Base-by-base conservation (phyloP, 2,329 filamentous ascomycete species). In the Ophiocordyceps camponoti-saundersi region DNA sequence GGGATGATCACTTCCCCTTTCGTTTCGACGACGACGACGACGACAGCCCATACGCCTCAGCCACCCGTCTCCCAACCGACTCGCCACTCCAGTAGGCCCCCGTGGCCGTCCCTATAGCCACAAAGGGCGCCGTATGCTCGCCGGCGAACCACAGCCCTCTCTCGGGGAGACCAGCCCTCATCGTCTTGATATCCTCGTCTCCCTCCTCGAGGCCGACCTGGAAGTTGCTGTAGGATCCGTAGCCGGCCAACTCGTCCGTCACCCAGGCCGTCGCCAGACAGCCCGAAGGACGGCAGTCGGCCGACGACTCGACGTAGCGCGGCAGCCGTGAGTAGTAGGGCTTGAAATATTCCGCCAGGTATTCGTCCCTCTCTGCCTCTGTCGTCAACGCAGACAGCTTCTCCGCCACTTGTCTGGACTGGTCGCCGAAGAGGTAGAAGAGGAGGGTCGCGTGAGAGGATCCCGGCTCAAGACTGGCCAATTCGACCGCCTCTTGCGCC, bases 31-130 rank as follows among this genome's bases (percentile, higher is more conserved):
- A n/a, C 16, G 16, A 1, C 36, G 18, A 20, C 18, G 44, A 34
- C 32, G 32, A 20, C 1, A 30, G 45, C 6, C 40, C 71, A 58
- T 80, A 81, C 8, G 63, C 68, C 55, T 72, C 68, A 1, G 68
- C 65, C 48, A 88, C 75, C 57, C 79, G 75, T 59, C 69, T 73
- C 1, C 74, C 88, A 32, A 88, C 84, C 20, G 73, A 75, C 66
- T 94, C 86, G 1, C 89, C 89, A 59, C 84, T 87, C 86, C 86
- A 94, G 61, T 87, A 95, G 12, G 90, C 90, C 1, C 90, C 90
- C 1, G 87, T 93, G 13, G 82, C 84, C 5, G 89, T 95, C 0
- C 89, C 90, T 50, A 95, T 62, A 12, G 85, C 88, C 26, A 93
- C 80, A 66, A 95, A 94, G 5, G 89, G 88, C 47, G 86, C 82